Base-by-base conservation (phyloP, 192 early-diverging fungal genomes). In the Irineochytrium annulatum region DNA sequence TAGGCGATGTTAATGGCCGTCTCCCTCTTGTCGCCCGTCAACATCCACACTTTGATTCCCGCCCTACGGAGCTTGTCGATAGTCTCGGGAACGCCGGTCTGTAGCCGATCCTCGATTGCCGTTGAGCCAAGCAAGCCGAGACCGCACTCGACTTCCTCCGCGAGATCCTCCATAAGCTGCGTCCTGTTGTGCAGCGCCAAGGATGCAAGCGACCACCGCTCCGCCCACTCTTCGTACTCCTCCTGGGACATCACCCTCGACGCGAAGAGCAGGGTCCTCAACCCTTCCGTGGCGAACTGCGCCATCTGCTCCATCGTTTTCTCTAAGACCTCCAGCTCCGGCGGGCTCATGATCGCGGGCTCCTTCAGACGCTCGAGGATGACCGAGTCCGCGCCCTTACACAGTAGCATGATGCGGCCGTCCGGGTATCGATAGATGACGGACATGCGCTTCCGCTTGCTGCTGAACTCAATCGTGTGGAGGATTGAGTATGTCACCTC, bases 1-100 rank as follows among this genome's bases (percentile, higher is more conserved):
- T 88, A 79, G 24, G 85, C 91, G 74, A 93, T 93, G 57, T 93
- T 93, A 52, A 93, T 87, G 3, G 91, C 91, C 0, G 91, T 93
- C 60, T 93, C 91, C 17, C 82, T 78, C 65, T 91, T 93, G 65
- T 93, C 91, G 33, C 91, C 91, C 0, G 91, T 93, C 69, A 93
- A 70, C 83, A 93, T 89, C 90, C 91, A 93, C 33, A 93, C 78
- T 27, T 81, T 81, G 37, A 93, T 87, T 28, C 87, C 87, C 0
- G 91, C 91, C 4, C 75, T 71, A 2, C 86, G 81, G 39, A 93
- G 76, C 57, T 78, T 86, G 59, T 87, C 82, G 37, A 93, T 93
- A 0, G 90, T 87, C 57, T 91, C 87, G 1, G 91, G 89, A 2
- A 93, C 91, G 6, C 89, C 91, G 4, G 70, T 78, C 54, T 93